Evolutionary conservation across 768 basidiomycete genomes (phyloP).

Genomic region (Steccherinum ochraceum): DNA sequence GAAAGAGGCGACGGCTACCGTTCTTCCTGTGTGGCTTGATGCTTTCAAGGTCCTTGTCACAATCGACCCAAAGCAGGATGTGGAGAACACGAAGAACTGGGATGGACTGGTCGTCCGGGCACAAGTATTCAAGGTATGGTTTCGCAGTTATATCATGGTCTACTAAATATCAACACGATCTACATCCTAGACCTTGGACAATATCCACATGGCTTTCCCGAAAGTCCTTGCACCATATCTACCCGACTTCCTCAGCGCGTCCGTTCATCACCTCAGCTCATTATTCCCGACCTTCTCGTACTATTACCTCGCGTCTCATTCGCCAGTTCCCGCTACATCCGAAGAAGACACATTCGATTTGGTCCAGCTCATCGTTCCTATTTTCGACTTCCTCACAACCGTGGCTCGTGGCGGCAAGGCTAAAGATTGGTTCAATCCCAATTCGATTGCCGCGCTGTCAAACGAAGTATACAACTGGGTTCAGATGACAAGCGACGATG

Average conservation of each 20-base stretch:
- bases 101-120: constrained; percentile 73
- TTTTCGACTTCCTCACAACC: constrained; percentile 74
- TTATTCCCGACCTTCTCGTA: constrained; percentile 55
- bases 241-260: constrained; percentile 47
- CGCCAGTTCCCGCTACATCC: constrained; percentile 53
- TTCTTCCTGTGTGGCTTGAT: constrained; percentile 89
- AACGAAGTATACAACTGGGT: constrained; percentile 58
- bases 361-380: constrained; percentile 66
- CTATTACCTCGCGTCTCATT: constrained; percentile 54
- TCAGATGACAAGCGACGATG: constrained; percentile 90
- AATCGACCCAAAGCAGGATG: constrained; percentile 57
- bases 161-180: constrained; percentile 2
- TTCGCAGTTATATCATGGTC: background rate
- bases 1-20: constrained; percentile 70
- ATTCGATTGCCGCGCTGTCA: constrained; percentile 46
- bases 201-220: constrained; percentile 78
- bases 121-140: constrained; percentile 81
- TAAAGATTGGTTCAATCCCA: constrained; percentile 53
- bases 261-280: constrained; percentile 52
- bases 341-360: constrained; percentile 78
- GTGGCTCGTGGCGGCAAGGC: constrained; percentile 59
- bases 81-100: constrained; percentile 59
- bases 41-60: constrained; percentile 76
- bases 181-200: constrained; percentile 61
- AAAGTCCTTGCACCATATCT: constrained; percentile 61